These are phyloP conservation scores for Candida pseudoviswanathii DNA, from an alignment of 1,139 yeast genomes.

Conservation along the genomic window DNA sequence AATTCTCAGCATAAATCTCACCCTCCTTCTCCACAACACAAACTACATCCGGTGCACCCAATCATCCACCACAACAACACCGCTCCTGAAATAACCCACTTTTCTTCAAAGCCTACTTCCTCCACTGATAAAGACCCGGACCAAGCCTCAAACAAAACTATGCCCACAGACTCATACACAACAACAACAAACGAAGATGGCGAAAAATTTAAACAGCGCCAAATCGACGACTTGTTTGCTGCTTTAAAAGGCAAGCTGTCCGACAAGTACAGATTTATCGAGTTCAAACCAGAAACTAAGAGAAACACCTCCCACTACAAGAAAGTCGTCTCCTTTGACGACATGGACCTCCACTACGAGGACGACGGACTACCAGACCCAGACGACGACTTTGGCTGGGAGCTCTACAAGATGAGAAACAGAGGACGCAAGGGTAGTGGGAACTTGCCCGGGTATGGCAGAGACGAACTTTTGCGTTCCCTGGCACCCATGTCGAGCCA, in stretches of 20 bases:
- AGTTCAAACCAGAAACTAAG: conserved; percentile 11
- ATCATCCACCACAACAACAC: background rate
- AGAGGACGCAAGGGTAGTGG: conserved; percentile 1
- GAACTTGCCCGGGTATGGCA: conserved; percentile 1
- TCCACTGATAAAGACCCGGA: background rate
- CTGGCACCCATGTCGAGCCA: background rate
- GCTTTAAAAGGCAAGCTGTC: conserved; percentile 20
- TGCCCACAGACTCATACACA: background rate
- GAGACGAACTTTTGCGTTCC: background rate
- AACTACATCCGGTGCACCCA: too few relatives aligned
- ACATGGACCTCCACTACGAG: conserved; percentile 20
- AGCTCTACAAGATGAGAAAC: conserved; percentile 10
- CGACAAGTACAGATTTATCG: conserved; percentile 25
- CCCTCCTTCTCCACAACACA: too few relatives aligned
- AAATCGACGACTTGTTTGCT: conserved; percentile 20
- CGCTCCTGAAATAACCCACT: background rate
- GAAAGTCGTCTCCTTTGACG: conserved; percentile 25
- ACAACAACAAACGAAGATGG: conserved; percentile 1
- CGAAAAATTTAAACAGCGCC: conserved; percentile 1
- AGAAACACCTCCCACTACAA: conserved; percentile 14
- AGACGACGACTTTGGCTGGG: conserved; percentile 20
- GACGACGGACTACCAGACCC: conserved; percentile 19
- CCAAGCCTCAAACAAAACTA: background rate
- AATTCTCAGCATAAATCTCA: too few relatives aligned
- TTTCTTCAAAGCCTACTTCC: background rate